Evolutionary conservation across 2,329 filamentous ascomycete genomes (phyloP), one percentile per base, ranked within the genome.

Genomic region (Setomelanomma holmii): DNA sequence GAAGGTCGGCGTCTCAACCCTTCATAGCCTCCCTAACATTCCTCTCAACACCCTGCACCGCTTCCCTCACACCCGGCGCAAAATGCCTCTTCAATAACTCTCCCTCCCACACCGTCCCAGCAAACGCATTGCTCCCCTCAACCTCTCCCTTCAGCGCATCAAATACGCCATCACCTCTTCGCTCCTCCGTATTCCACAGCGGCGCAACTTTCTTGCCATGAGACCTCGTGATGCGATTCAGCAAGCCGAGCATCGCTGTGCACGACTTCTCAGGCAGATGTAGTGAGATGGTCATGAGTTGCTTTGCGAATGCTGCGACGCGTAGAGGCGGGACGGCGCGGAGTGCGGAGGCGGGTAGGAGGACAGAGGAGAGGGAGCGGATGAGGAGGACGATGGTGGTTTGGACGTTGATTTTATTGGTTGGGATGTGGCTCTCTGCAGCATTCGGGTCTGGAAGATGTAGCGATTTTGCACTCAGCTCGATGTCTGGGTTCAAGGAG

Each of bases 181-280:
- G 83, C 79, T 98, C 95, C 72, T 98, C 93, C 0, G 92, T 96
- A 67, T 96, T 87, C 93, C 95, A 99, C 55, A 99, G 76, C n/a
- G 88, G 86, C 33, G 85, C 85, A 38, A 98, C 85, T 75, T 93
- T 96, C 64, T 86, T 88, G 41, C 87, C 87, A 72, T 99, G 92
- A 2, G 88, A 87, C 74, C 90, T 90, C 0, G 89, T 85, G 1
- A 98, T 85, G 63, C 93, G 89, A 45, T 85, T 85, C 38, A 98
- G 76, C 22, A 99, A 80, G 1, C 88, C 88, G 4, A 97, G 79
- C 48, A 93, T 83, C 0, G 93, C 93, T 60, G 91, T 84, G 35
- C 87, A 85, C 1, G 90, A 96, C 74, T 96, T 96, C 75, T 97
- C 93, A 0, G 95, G 95, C 20, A 96, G 78, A 61, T 98, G 95